Evolutionary conservation across 2,329 filamentous ascomycete genomes (phyloP), one percentile per base, ranked within the genome.

Genomic region (Cercospora citrullina): DNA sequence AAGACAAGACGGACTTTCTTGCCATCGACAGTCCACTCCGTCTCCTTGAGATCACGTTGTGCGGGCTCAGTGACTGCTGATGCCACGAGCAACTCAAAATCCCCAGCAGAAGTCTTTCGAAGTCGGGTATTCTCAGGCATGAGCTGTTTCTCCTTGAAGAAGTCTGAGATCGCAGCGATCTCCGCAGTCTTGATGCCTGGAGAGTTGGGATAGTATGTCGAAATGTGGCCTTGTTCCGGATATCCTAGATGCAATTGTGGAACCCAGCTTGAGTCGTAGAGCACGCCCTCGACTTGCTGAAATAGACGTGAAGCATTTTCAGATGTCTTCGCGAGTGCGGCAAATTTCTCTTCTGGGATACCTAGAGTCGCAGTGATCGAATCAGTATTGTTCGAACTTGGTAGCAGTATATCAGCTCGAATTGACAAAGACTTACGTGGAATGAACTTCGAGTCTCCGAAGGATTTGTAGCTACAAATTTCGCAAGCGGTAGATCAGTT

Each of bases 61-160:
- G 78, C 73, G 0, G 83, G 83, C 45, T 80, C 74, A 1, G 77
- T 77, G 18, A 79, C 74, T 1, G 81, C 81, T 2, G 83, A 84
- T 16, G 84, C 84, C 68, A 85, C 83, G 51, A 85, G 74, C 5
- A 85, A 76, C 30, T 85, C 81, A 59, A 80, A 85, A 62, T 78
- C 75, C 4, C 80, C 82, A 14, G 79, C 77, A 1, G 70, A 69
- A 0, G 78, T 81, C 77, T 85, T 84, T 60, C 76, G 78, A 55
- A 85, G 72, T 23, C 84, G 78, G 0, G 84, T 85, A 70, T 85
- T 85, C 71, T 85, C 83, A 5, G 83, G 83, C 57, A 84, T 76
- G 36, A 85, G 74, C 1, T 78, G 78, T 70, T 82, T 81, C 65
- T 84, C 81, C 68, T 77, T 79, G 62, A 85, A 73, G 70, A 84